Evolutionary conservation across 78 protist genomes (phyloP).

Genomic region (Cavenderia fasciculata): DNA sequence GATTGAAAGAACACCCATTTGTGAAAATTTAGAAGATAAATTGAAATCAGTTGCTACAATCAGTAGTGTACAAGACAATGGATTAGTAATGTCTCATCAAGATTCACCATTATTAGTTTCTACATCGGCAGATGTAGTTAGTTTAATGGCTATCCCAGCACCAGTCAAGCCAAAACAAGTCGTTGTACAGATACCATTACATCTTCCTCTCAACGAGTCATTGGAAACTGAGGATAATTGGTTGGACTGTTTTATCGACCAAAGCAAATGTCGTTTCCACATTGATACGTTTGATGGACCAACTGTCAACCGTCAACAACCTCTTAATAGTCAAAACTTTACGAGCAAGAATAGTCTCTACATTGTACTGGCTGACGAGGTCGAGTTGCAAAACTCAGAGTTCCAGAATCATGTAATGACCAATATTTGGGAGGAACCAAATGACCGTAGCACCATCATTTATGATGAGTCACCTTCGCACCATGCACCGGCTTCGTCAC

Average conservation of each 20-base stretch:
- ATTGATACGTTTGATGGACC: slow-evolving; percentile 67
- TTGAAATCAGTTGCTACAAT: too few relatives aligned
- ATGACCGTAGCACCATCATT: slow-evolving; percentile 24
- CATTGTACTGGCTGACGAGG: slow-evolving; percentile 43
- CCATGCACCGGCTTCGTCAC: too few relatives aligned
- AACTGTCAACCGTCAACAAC: slow-evolving; percentile 41
- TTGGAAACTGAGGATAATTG: slow-evolving; percentile 58
- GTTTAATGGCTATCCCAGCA: slow-evolving; percentile 25
- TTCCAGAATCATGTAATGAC: slow-evolving; percentile 6
- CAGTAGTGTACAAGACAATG: too few relatives aligned
- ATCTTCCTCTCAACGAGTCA: slow-evolving; percentile 67
- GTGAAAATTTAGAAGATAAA: too few relatives aligned
- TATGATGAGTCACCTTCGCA: neutral
- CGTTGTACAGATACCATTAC: slow-evolving; percentile 50
- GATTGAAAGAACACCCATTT: too few relatives aligned
- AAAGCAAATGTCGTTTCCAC: slow-evolving; percentile 58
- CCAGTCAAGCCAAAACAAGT: slow-evolving; percentile 22
- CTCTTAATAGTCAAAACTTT: slow-evolving; percentile 33
- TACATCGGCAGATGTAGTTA: neutral
- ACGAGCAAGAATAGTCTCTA: slow-evolving; percentile 19
- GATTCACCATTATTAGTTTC: neutral
- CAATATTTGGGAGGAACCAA: slow-evolving; percentile 69
- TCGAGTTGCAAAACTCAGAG: neutral
- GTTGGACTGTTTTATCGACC: slow-evolving; percentile 51
- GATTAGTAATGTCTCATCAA: too few relatives aligned